Evolutionary conservation across 352 stramenopile genomes (phyloP).

Genomic region (Phytopythium oedochilum): DNA sequence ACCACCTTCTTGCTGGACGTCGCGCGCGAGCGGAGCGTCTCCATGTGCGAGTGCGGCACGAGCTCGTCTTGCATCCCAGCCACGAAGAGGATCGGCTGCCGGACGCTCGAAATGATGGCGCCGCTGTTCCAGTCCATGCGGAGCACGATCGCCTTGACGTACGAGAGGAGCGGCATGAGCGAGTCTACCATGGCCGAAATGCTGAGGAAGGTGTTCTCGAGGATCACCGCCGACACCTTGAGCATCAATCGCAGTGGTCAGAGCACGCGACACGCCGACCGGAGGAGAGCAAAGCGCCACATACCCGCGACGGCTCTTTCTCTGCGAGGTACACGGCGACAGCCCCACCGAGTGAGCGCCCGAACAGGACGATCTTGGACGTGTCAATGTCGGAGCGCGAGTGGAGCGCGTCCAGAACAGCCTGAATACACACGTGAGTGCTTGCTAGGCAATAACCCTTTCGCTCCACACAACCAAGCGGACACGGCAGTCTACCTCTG

Average conservation of each 20-base stretch:
- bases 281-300: constrained; percentile 4
- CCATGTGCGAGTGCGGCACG: constrained; percentile 90
- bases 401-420: constrained; percentile 75
- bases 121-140: constrained; percentile 90
- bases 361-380: constrained; percentile 89
- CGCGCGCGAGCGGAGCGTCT: constrained; percentile 65
- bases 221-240: constrained; percentile 88
- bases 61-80: constrained; percentile 89
- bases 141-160: constrained; percentile 89
- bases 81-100: constrained; percentile 89
- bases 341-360: constrained; percentile 88
- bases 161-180: constrained; percentile 89
- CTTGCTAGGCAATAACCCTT: too few relatives aligned
- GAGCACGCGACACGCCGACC: too few relatives aligned
- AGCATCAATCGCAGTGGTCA: too few relatives aligned
- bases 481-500: constrained; percentile 47
- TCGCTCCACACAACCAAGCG: too few relatives aligned
- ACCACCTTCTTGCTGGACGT: constrained; percentile 38
- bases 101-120: constrained; percentile 46
- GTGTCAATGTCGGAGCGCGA: constrained; percentile 77
- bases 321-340: constrained; percentile 90
- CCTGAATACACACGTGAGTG: constrained; percentile 19
- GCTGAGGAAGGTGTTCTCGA: constrained; percentile 95
- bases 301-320: constrained; percentile 59
- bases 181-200: constrained; percentile 93